These are phyloP conservation scores for Coleophoma crateriformis DNA, from an alignment of 2,329 filamentous ascomycete genomes.

Conservation along the genomic window DNA sequence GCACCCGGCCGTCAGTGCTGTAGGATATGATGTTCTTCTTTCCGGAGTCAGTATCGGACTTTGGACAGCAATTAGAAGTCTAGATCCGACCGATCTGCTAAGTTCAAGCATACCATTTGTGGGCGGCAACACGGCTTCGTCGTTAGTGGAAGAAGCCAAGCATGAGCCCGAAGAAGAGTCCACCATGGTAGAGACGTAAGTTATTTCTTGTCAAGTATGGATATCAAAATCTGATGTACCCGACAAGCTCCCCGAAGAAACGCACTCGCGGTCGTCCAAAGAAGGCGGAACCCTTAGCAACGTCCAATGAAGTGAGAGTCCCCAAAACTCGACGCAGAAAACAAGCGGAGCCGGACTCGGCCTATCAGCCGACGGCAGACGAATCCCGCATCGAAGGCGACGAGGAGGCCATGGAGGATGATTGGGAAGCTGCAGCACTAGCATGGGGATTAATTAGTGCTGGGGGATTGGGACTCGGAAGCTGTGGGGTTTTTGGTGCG, in stretches of 20 bases:
- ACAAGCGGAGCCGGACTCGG: constrained; percentile 30
- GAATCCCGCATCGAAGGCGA: constrained; percentile 32
- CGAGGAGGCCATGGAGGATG: constrained; percentile 30
- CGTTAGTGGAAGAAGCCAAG: constrained; percentile 1
- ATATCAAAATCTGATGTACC: background rate
- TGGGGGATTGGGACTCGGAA: constrained; percentile 38
- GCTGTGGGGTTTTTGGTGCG: constrained; percentile 39
- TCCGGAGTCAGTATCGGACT: constrained; percentile 46
- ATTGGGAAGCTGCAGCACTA: constrained; percentile 41
- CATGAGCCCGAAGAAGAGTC: constrained; percentile 3
- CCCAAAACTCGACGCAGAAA: background rate
- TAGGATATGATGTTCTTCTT: constrained; percentile 53
- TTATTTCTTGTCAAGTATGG: too few relatives aligned
- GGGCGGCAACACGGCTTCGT: constrained; percentile 6
- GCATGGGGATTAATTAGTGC: constrained; percentile 39
- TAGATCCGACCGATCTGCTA: constrained; percentile 45
- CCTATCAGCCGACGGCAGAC: constrained; percentile 26
- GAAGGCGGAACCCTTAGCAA: constrained; percentile 4
- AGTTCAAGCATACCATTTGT: constrained; percentile 28
- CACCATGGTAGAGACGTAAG: constrained; percentile 1
- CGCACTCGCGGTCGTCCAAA: constrained; percentile 8
- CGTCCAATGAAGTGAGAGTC: background rate
- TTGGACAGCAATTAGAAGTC: constrained; percentile 50
- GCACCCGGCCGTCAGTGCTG: constrained; percentile 52
- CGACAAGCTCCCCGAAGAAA: constrained; percentile 1